phyloP scores from a whole-genome alignment of 2,329 filamentous ascomycete species.

The Fusarium bactridioides region DNA sequence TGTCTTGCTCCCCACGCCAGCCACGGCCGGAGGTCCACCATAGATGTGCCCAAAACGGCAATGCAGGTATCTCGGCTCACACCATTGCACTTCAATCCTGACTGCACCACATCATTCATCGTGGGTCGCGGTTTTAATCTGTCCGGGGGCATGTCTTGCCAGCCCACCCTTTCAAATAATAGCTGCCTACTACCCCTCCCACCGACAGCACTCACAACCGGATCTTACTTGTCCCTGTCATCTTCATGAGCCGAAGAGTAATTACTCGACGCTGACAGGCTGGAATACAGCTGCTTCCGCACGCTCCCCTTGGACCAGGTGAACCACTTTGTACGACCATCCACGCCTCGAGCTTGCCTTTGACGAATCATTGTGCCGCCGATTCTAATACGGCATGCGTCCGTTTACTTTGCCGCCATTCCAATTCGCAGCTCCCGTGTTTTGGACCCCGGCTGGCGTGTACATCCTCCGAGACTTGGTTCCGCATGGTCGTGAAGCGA shows the following conservation, averaged over 20 bases:
- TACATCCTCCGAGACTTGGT: slow-evolving; percentile 32
- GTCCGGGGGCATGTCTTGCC: slow-evolving; percentile 16
- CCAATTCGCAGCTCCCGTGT: slow-evolving; percentile 36
- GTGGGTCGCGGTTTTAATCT: slow-evolving; percentile 11
- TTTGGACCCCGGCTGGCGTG: slow-evolving; percentile 25
- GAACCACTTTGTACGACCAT: slow-evolving; percentile 31
- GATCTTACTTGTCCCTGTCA: slow-evolving; percentile 33
- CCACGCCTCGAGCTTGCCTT: slow-evolving; percentile 15
- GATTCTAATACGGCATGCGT: slow-evolving; percentile 37
- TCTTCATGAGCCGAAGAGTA: slow-evolving; percentile 45
- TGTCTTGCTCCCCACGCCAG: slow-evolving; percentile 30
- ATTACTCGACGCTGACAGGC: slow-evolving; percentile 48
- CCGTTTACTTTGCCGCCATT: slow-evolving; percentile 32
- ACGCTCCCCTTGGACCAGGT: slow-evolving; percentile 35
- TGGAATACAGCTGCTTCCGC: slow-evolving; percentile 31
- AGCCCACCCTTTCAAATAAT: slow-evolving; percentile 16
- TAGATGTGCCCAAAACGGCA: slow-evolving; percentile 23
- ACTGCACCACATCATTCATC: slow-evolving; percentile 23
- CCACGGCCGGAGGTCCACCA: slow-evolving; percentile 29
- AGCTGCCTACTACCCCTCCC: slow-evolving; percentile 23
- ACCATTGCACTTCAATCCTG: slow-evolving; percentile 26
- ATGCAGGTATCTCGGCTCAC: slow-evolving; percentile 29
- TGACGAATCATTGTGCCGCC: slow-evolving; percentile 36
- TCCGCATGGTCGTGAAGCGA: slow-evolving; percentile 35
- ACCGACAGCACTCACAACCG: slow-evolving; percentile 13